These are phyloP conservation scores for Mucor sp. DNA, from an alignment of 371 early-diverging fungal genomes.

Conservation along the genomic window DNA sequence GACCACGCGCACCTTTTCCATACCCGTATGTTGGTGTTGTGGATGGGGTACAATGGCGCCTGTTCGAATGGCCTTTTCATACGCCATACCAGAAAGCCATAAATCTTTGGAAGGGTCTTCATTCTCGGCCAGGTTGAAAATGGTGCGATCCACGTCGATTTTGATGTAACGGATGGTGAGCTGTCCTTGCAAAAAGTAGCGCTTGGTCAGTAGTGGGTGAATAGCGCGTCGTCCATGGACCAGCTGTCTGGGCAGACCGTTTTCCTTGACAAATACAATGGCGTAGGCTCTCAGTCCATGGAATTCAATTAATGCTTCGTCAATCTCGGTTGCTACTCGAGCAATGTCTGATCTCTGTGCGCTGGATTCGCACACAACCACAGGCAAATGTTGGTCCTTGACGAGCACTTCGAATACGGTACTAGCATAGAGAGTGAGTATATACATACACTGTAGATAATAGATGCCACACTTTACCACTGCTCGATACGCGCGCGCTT, in stretches of 20 bases:
- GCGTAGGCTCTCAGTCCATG: constrained; percentile 65
- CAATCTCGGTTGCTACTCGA: constrained; percentile 55
- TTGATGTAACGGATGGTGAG: constrained; percentile 42
- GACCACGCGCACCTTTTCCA: constrained; percentile 56
- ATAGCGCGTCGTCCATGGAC: constrained; percentile 65
- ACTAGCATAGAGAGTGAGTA: constrained; percentile 29
- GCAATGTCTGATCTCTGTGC: constrained; percentile 45
- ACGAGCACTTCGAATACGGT: constrained; percentile 63
- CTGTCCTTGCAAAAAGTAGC: constrained; percentile 62
- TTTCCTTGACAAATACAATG: constrained; percentile 55
- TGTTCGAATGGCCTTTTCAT: constrained; percentile 23
- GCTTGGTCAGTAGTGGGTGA: constrained; percentile 61
- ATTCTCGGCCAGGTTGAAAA: constrained; percentile 50
- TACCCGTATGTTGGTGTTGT: constrained; percentile 69
- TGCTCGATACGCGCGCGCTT: constrained; percentile 50
- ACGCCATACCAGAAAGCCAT: constrained; percentile 32
- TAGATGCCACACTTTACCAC: constrained; percentile 39
- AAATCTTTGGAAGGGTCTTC: constrained; percentile 36
- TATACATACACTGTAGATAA: not conserved
- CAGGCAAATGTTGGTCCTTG: constrained; percentile 66
- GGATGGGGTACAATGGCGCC: constrained; percentile 35
- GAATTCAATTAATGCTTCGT: constrained; percentile 50
- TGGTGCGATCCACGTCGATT: constrained; percentile 50
- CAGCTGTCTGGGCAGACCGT: constrained; percentile 64
- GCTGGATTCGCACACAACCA: constrained; percentile 65